Base-by-base conservation (phyloP, 176 grass and related monocot species). In the Poa pratensis region DNA sequence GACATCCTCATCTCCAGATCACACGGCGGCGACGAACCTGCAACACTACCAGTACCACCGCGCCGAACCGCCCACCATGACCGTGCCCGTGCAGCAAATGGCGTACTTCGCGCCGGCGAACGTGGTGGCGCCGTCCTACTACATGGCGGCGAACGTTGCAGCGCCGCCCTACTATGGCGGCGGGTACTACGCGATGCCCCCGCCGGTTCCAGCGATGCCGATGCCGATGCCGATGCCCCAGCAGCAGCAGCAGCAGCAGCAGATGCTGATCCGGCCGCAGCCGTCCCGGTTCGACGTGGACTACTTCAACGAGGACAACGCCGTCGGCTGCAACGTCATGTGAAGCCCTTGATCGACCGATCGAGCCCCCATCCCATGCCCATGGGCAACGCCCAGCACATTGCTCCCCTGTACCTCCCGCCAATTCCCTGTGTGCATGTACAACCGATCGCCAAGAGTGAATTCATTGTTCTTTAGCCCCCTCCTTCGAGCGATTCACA, bases 221-320 rank as follows among this genome's bases (percentile, higher is more conserved):
- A 42, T 9, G 42, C 42, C 42, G 42, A 46, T 46, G 45, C 8
- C 19, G 10, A 50, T 5, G 26, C 85, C 78, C 5, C 92, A 86
- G 19, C 74, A 49, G 7, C 69, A 68, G 32, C n/a, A n/a, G n/a
- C n/a, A 70, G 32, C 65, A 68, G 32, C 65, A 71, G 34, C 66
- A 12, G 42, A 13, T 50, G 45, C 20, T 70, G 10, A 5, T 82
- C 76, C 92, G 90, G 70, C 83, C 92, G 50, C 92, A 91, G 66
- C 78, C 87, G 13, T 90, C 91, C 6, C 87, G 88, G 40, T 95
- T 98, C 84, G 81, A 88, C 6, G 93, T 86, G 64, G 88, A 90
- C 74, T 98, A 66, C 89, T 98, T 90, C 85, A 76, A 89, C 67
- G 93, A 95, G 35, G 93, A 98, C 76, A 90, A 95, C 83, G 75